A percentile compares a stretch with the other conserved stretches of the same genome.
phyloP scores from a whole-genome alignment of 169 alveolate genomes.

The Plasmodium vinckei region DNA sequence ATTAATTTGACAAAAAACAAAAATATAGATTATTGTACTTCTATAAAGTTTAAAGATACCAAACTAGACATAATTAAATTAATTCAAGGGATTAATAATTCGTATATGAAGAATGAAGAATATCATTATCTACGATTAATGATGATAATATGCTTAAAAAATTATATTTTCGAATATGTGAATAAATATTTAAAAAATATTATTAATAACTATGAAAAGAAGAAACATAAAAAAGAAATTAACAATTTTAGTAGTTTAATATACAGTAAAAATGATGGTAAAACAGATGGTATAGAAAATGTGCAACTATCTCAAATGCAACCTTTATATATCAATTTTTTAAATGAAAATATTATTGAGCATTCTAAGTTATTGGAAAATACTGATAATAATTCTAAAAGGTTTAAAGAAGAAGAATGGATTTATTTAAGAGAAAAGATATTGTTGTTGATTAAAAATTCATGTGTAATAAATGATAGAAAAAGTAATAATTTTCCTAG shows the following conservation, averaged over 20 bases:
- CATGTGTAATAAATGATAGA: slow-evolving; percentile 43
- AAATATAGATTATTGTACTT: slow-evolving; percentile 36
- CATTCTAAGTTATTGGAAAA: slow-evolving; percentile 30
- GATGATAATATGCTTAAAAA: slow-evolving; percentile 71
- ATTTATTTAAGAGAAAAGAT: slow-evolving; percentile 49
- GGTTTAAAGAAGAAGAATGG: slow-evolving; percentile 56
- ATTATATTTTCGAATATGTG: slow-evolving; percentile 33
- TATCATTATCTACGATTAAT: slow-evolving; percentile 51
- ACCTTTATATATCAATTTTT: slow-evolving; percentile 22
- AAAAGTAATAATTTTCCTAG: slow-evolving; percentile 1
- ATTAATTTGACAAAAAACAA: slow-evolving; percentile 41
- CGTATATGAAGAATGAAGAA: slow-evolving; percentile 33
- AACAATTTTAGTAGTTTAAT: slow-evolving; percentile 43
- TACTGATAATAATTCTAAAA: slow-evolving; percentile 16
- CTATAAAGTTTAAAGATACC: slow-evolving; percentile 16
- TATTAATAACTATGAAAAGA: slow-evolving; percentile 32
- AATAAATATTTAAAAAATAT: slow-evolving; percentile 33
- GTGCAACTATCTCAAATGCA: not conserved
- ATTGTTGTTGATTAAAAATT: slow-evolving; percentile 44
- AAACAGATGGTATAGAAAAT: not conserved
- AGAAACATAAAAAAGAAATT: slow-evolving; percentile 53
- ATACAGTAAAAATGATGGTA: slow-evolving; percentile 37
- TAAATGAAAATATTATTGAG: slow-evolving; percentile 48
- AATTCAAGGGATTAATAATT: slow-evolving; percentile 64
- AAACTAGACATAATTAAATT: slow-evolving; percentile 39